Percentiles rank a stretch among this genome's conserved stretches.
phyloP scores from a whole-genome alignment of 257 asterid species.

The Agastache rugosa region DNA sequence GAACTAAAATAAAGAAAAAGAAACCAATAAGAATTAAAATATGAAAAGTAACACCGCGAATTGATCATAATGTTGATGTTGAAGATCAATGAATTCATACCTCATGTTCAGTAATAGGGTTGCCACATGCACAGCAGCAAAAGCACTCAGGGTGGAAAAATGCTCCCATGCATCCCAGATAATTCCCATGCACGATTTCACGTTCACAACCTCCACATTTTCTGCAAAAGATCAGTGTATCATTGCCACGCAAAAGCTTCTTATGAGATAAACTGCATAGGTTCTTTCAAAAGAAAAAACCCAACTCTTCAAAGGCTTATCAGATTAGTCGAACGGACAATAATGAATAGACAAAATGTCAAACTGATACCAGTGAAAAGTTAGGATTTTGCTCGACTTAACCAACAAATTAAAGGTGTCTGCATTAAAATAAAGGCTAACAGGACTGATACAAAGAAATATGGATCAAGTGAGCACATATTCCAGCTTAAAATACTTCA shows the following conservation, averaged over 20 bases:
- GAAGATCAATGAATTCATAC: conserved; percentile 34
- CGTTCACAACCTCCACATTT: conserved; percentile 75
- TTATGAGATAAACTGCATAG: not conserved
- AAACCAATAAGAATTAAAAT: conserved; percentile 43
- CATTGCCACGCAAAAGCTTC: not conserved
- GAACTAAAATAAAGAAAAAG: conserved; percentile 73
- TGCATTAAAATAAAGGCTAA: not conserved
- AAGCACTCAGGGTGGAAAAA: conserved; percentile 85
- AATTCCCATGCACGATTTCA: conserved; percentile 69
- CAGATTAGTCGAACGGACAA: not conserved
- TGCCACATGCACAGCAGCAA: conserved; percentile 68
- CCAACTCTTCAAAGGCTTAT: not conserved
- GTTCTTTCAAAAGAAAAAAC: not conserved
- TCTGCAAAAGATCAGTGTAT: conserved; percentile 45
- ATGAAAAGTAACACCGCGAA: not conserved
- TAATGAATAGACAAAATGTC: not conserved
- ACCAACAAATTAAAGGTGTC: not conserved
- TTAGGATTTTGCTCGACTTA: not conserved
- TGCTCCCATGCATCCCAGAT: conserved; percentile 82
- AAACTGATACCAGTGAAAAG: not conserved
- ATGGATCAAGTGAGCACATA: too few species aligned
- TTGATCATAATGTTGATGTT: not conserved
- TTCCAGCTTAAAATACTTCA: not conserved
- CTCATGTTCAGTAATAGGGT: conserved; percentile 78
- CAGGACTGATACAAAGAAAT: too few species aligned